Percentiles rank a stretch among this genome's conserved stretches.
Conservation (phyloP, 768 basidiomycete genomes). For the Agaricus bisporus region DNA sequence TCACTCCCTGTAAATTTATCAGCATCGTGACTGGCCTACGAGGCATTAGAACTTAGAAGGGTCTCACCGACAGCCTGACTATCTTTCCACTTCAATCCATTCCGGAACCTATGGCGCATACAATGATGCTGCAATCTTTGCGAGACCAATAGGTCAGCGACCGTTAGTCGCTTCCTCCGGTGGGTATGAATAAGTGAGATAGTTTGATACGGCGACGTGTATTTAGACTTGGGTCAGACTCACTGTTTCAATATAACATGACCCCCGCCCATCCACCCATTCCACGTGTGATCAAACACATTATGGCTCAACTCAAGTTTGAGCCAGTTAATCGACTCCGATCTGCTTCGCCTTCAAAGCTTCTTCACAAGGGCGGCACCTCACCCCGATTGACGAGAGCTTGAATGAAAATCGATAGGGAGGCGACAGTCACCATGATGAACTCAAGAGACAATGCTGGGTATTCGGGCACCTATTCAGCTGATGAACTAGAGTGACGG, state of each 20-base stretch:
- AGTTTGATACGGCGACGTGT: too few relatives aligned
- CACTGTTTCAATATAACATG: constrained; percentile 14
- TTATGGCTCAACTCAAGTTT: constrained; percentile 23
- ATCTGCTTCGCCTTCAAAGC: constrained; percentile 20
- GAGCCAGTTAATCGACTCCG: constrained; percentile 19
- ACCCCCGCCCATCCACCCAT: constrained; percentile 29
- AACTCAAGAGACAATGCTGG: constrained; percentile 10
- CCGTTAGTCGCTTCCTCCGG: too few relatives aligned
- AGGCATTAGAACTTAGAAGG: not conserved
- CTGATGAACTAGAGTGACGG: too few relatives aligned
- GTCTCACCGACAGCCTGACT: constrained; percentile 20
- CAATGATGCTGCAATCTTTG: too few relatives aligned
- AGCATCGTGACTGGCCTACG: not conserved
- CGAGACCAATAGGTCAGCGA: too few relatives aligned
- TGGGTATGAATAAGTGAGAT: too few relatives aligned
- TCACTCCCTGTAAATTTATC: constrained; percentile 17
- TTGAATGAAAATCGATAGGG: constrained; percentile 23
- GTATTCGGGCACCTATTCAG: not conserved
- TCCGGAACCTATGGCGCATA: constrained; percentile 4
- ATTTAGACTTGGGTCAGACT: too few relatives aligned
- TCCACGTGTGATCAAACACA: constrained; percentile 23
- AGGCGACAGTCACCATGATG: constrained; percentile 20
- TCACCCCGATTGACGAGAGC: constrained; percentile 25
- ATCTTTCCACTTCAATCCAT: constrained; percentile 15
- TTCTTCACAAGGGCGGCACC: constrained; percentile 20